A percentile compares a stretch with the other conserved stretches of the same genome.
Evolutionary conservation across 2,329 filamentous ascomycete species (phyloP).

Genomic region (Xenoacremonium recifei): DNA sequence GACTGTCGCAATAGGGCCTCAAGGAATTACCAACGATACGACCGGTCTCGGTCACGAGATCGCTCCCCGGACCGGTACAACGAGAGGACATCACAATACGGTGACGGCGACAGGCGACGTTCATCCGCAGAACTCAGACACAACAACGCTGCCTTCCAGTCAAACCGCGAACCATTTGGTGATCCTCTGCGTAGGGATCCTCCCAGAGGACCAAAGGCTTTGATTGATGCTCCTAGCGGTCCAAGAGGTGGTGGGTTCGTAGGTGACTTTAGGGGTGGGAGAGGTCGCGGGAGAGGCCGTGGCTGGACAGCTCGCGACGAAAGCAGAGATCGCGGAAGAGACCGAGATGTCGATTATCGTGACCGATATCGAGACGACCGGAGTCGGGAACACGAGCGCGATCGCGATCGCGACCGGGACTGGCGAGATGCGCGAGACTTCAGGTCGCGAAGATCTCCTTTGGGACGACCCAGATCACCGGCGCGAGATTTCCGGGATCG

Average conservation of each 20-base stretch:
- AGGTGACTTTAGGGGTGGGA: conserved; percentile 58
- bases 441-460: conserved; percentile 55
- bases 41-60: conserved; percentile 65
- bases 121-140: conserved; percentile 58
- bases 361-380: conserved; percentile 61
- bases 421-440: conserved; percentile 41
- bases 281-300: conserved; percentile 54
- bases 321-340: conserved; percentile 58
- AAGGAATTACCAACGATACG: conserved; percentile 57
- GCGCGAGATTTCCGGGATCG: conserved; percentile 64
- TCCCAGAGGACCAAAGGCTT: conserved; percentile 77
- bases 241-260: conserved; percentile 66
- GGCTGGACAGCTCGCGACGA: conserved; percentile 60
- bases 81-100: conserved; percentile 54
- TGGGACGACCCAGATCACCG: conserved; percentile 61
- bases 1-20: conserved; percentile 44
- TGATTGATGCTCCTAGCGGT: conserved; percentile 67
- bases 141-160: conserved; percentile 59
- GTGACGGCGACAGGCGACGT: conserved; percentile 67
- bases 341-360: conserved; percentile 59
- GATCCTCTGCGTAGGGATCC: conserved; percentile 64
- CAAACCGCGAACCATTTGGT: conserved; percentile 57
- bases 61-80: conserved; percentile 68
- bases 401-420: conserved; percentile 52
- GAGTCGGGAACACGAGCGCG: conserved; percentile 57